Conservation (phyloP, 148 eudicot species). For the Nepenthes gracilis region DNA sequence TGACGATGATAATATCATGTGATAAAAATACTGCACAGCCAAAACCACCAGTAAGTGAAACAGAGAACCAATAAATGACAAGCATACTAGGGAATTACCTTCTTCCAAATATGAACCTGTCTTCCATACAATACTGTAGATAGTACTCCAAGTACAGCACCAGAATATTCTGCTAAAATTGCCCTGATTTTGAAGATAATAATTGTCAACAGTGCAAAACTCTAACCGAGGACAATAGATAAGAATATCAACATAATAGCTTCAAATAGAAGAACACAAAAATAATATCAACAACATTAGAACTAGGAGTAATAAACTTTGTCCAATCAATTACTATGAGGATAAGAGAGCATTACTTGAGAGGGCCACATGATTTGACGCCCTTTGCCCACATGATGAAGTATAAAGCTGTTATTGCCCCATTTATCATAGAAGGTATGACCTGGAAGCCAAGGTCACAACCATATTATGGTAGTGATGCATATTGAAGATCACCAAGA, state of each 20-base stretch:
- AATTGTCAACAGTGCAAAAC: constrained; percentile 3
- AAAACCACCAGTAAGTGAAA: too few relatives aligned
- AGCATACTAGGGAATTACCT: constrained; percentile 29
- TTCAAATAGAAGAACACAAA: not conserved
- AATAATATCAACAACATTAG: not conserved
- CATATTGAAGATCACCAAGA: not conserved
- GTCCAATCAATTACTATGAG: not conserved
- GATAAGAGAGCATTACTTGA: constrained; percentile 38
- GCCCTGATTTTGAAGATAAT: constrained; percentile 42
- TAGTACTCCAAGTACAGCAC: constrained; percentile 94
- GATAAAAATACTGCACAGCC: too few relatives aligned
- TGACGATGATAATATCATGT: too few relatives aligned
- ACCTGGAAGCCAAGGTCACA: constrained; percentile 34
- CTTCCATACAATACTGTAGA: constrained; percentile 79
- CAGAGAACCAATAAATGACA: not conserved
- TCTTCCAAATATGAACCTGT: constrained; percentile 74
- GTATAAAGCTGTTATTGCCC: constrained; percentile 86
- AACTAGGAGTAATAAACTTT: not conserved
- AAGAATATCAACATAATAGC: not conserved
- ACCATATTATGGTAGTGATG: not conserved
- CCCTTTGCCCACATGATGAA: constrained; percentile 97
- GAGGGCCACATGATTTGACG: constrained; percentile 90
- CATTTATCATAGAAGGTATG: constrained; percentile 80
- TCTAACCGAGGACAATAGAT: not conserved
- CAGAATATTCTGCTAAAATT: constrained; percentile 87